phyloP scores from a whole-genome alignment of 2,329 filamentous ascomycete species.

The Chaetomiaceae sp. region DNA sequence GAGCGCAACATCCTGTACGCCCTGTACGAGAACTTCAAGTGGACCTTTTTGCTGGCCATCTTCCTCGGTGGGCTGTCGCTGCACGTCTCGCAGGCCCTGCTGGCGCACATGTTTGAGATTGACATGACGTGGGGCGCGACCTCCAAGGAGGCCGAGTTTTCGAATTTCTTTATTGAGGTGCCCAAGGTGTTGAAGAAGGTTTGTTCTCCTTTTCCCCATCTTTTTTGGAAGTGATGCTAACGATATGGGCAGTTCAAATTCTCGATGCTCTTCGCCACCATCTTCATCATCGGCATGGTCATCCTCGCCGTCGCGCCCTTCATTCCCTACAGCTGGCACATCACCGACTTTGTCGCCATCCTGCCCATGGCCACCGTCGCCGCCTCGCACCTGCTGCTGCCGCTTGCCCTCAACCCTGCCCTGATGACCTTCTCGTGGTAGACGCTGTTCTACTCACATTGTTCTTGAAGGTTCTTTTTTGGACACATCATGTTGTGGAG shows the following conservation, averaged over 20 bases:
- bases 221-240: background rate
- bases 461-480: background rate
- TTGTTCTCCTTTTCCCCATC: slow-evolving; percentile 39
- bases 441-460: background rate
- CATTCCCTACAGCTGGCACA: slow-evolving; percentile 61
- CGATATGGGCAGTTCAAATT: slow-evolving; percentile 60
- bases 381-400: slow-evolving; percentile 64
- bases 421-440: slow-evolving; percentile 78
- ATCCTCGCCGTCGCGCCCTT: slow-evolving; percentile 60
- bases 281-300: slow-evolving; percentile 59
- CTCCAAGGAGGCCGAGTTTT: slow-evolving; percentile 74
- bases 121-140: slow-evolving; percentile 86
- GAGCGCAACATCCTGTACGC: slow-evolving; percentile 57
- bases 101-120: slow-evolving; percentile 80
- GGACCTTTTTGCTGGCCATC: slow-evolving; percentile 69
- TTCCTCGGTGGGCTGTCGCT: slow-evolving; percentile 79
- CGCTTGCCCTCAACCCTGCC: slow-evolving; percentile 71
- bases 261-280: slow-evolving; percentile 57
- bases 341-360: slow-evolving; percentile 70
- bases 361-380: slow-evolving; percentile 70
- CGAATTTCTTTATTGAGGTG: slow-evolving; percentile 81
- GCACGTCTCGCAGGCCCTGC: slow-evolving; percentile 73
- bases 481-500: background rate
- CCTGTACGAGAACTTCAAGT: slow-evolving; percentile 64
- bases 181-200: slow-evolving; percentile 74